These are phyloP conservation scores for Skeletonema menzelii DNA, from an alignment of 108 stramenopile genomes.

Conservation along the genomic window DNA sequence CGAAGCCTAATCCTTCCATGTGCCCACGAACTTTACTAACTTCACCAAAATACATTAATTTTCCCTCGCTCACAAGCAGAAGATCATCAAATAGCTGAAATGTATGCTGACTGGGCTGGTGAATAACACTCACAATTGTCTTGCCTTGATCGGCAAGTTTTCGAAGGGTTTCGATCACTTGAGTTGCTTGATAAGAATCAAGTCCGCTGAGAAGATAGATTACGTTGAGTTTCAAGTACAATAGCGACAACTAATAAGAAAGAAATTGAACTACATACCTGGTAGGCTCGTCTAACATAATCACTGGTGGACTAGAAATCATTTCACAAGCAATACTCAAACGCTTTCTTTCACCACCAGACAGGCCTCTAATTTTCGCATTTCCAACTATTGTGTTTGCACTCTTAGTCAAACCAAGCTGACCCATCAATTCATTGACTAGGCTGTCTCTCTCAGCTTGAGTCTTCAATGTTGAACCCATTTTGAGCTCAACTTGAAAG, in stretches of 20 bases:
- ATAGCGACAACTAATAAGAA: no score
- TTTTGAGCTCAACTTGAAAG: constrained; percentile 81
- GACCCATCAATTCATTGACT: constrained; percentile 65
- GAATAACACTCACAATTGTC: constrained; percentile 86
- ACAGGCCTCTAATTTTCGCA: constrained; percentile 76
- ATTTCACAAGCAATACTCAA: constrained; percentile 88
- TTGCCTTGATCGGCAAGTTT: constrained; percentile 79
- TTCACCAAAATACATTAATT: constrained; percentile 83
- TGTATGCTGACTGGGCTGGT: constrained; percentile 85
- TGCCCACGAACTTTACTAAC: constrained; percentile 59
- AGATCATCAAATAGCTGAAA: constrained; percentile 87
- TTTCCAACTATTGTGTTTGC: constrained; percentile 86
- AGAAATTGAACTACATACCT: no score
- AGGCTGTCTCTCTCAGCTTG: constrained; percentile 61
- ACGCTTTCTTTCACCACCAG: constrained; percentile 87
- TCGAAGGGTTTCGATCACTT: constrained; percentile 68
- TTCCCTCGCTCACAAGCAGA: constrained; percentile 81
- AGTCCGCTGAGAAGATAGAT: constrained; percentile 36
- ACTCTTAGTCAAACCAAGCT: constrained; percentile 68
- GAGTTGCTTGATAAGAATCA: constrained; percentile 76
- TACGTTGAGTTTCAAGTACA: no score
- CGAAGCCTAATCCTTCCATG: constrained; percentile 55
- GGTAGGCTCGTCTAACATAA: constrained; percentile 85
- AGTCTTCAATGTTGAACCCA: constrained; percentile 59
- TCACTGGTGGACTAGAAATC: constrained; percentile 70